Conservation (phyloP, 176 grass and related monocot genomes). For the Carex pumila region DNA sequence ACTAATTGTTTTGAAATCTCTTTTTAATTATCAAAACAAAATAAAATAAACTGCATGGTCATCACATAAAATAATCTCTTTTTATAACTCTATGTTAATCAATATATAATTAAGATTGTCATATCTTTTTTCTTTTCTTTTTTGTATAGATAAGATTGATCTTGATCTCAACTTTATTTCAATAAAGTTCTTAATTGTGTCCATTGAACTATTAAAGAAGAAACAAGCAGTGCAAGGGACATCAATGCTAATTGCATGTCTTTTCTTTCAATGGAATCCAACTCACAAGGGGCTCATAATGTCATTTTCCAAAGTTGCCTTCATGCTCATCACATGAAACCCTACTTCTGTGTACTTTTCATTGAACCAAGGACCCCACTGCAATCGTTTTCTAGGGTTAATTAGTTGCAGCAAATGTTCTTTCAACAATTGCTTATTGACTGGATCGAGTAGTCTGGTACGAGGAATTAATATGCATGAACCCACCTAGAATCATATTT, state of each 20-base stretch:
- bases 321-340: conserved; percentile 2
- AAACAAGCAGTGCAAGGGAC: neutral
- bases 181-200: neutral
- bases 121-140: neutral
- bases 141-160: neutral
- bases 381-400: neutral
- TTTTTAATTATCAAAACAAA: too few species aligned
- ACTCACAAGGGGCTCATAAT: neutral
- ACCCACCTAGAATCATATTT: too few species aligned
- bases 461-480: neutral
- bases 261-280: conserved; percentile 10
- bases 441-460: conserved; percentile 2
- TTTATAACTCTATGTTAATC: too few species aligned
- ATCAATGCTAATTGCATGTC: neutral
- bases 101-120: too few species aligned
- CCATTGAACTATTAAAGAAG: neutral
- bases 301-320: conserved; percentile 11
- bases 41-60: too few species aligned
- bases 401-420: conserved; percentile 10
- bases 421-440: neutral
- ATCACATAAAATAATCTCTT: too few species aligned
- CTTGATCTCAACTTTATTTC: neutral
- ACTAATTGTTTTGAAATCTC: too few species aligned
- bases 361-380: neutral
- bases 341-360: neutral